Percentiles rank a stretch among this genome's conserved stretches.
phyloP scores from a whole-genome alignment of 116 monocot species.

The Iris pallida region DNA sequence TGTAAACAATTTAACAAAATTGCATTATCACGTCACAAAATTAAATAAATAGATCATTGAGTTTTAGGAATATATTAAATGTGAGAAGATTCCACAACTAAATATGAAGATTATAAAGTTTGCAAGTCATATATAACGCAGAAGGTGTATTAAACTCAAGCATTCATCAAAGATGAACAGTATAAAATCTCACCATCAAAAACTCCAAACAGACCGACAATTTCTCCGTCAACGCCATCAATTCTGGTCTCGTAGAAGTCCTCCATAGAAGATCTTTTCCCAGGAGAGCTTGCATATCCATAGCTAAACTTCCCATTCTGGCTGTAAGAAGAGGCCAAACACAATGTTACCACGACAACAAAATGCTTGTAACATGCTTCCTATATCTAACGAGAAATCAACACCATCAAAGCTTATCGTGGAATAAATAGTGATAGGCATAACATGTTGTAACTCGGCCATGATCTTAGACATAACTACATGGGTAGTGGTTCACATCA shows the following conservation, averaged over 20 bases:
- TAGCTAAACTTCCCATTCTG: conserved; percentile 89
- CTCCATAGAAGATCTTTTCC: conserved; percentile 94
- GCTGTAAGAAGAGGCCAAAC: conserved; percentile 33
- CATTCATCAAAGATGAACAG: not conserved
- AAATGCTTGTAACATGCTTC: not conserved
- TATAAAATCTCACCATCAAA: conserved; percentile 72
- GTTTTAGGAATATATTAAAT: no score
- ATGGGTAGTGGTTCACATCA: not conserved
- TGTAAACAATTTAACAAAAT: no score
- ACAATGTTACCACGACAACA: not conserved
- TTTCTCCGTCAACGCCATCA: conserved; percentile 85
- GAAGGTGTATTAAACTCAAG: no score
- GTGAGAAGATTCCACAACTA: no score
- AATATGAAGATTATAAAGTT: no score
- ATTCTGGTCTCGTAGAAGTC: conserved; percentile 89
- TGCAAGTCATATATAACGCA: no score
- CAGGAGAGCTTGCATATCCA: conserved; percentile 94
- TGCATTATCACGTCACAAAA: no score
- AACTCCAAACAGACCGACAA: conserved; percentile 90
- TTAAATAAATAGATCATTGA: no score
- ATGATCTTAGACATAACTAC: not conserved
- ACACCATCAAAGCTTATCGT: not conserved
- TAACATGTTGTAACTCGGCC: not conserved
- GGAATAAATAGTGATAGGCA: not conserved
- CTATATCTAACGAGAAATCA: not conserved